Evolutionary conservation across 495 filamentous ascomycete species (phyloP), one percentile per base, ranked within the genome.

Genomic region (Aspergillus nidulans): DNA sequence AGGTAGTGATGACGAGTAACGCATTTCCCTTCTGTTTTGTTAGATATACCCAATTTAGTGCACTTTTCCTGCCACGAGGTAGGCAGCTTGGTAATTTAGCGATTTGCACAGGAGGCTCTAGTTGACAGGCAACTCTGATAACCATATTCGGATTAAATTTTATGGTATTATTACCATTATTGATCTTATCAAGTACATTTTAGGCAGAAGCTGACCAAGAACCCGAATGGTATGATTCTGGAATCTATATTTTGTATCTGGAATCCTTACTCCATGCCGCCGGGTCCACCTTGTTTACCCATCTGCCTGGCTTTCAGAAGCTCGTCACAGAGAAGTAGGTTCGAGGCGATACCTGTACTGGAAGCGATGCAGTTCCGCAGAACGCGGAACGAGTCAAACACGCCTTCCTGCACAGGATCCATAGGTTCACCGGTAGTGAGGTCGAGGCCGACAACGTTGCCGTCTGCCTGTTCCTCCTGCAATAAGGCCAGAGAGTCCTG

Each of bases 281-380:
- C 73, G 55, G 75, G 75, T 49, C 71, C 74, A 49, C 71, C 62
- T 44, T 63, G 57, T 62, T 63, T 72, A 56, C 74, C 86, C 92
- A 97, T 97, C 74, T 97, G 95, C 67, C 94, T 80, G 49, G 94
- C 94, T 79, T 99, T 99, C 53, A 99, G 76, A 71, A 99, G 78
- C 78, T 99, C 94, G 63, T 99, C 94, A 60, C 95, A 97, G 19
- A 99, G 81, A 57, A 99, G 77, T 20, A 99, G 81, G 73, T 99
- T 99, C 13, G 87, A 89, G 16, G 94, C 92, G 64, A 99, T 99
- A 38, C 94, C 90, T 9, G 91, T 87, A 70, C 92, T 94, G 26
- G 91, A 96, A 15, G 94, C 90, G 61, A 97, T 84, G 65, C 85
- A 90, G 72, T 97, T 97, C 53, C 94, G 81, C 59, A 99, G 69